Base-by-base conservation (phyloP, 495 filamentous ascomycete species). In the Xylaria grammica region DNA sequence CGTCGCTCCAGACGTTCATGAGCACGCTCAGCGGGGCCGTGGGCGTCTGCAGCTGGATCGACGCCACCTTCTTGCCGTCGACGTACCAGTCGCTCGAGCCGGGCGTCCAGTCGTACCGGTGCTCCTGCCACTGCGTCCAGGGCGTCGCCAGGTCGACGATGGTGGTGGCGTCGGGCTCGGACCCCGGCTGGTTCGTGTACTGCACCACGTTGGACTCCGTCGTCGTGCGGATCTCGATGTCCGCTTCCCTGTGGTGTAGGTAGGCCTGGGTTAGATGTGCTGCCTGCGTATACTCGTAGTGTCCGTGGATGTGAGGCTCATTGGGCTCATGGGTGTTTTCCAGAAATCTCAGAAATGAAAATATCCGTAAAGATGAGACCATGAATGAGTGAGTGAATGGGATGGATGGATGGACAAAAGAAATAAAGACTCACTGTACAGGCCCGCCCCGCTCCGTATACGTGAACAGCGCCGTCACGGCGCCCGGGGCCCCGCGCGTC, bases 1-100 rank as follows among this genome's bases (percentile, higher is more conserved):
- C 90, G 69, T 93, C 86, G 70, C 87, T 89, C 91, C 91, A 94
- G 52, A 90, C 84, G 67, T 93, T 93, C 59, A 93, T 68, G 10
- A 89, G 81, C 15, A 94, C 62, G 45, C 83, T 79, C 61, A 83
- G 84, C 40, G 85, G 79, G 48, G 83, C 75, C 24, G 75, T 74
- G 0, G 90, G 90, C 5, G 87, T 82, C 24, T 86, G 82, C 70
- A 87, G 90, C 19, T 77, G 77, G 56, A 86, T 90, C 48, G 78
- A 76, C 7, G 83, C 79, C n/a, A 85, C 79, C 36, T 81, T 74
- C 44, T 74, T 34, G 3, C 81, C 83, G 73, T 93, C 82, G 26
- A 91, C 81, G 64, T 83, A 93, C 90, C 90, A 93, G 20, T 75
- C 78, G 48, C 82, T 91, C 26, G 67, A 63, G 1, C 77, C 77